These are phyloP conservation scores for Cardamine chenopodiifolia DNA, from an alignment of 345 rosid genomes.

Conservation along the genomic window DNA sequence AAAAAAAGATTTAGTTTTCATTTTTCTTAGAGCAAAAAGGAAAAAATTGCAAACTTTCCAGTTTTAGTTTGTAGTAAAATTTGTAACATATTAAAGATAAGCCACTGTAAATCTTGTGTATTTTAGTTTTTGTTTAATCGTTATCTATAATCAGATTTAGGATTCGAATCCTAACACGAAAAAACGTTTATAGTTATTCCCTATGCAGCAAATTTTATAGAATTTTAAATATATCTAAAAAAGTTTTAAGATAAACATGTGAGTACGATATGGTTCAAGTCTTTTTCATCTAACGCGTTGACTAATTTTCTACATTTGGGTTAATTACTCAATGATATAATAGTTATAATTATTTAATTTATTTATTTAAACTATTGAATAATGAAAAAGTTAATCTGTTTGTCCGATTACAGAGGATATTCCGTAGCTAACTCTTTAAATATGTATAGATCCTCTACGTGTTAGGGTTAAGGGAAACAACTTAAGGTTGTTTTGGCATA, in stretches of 20 bases:
- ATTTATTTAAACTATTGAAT: neutral
- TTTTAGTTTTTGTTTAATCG: neutral
- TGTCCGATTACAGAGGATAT: constrained; percentile 4
- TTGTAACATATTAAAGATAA: neutral
- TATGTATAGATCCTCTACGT: constrained; percentile 5
- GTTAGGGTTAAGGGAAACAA: neutral
- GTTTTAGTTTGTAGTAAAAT: neutral
- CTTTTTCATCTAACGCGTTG: neutral
- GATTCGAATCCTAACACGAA: neutral
- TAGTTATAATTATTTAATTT: neutral
- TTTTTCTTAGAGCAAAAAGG: neutral
- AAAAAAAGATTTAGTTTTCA: neutral
- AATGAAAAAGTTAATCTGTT: neutral
- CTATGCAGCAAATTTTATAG: neutral
- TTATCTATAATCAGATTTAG: neutral
- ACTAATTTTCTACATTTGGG: neutral
- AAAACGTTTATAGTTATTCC: neutral
- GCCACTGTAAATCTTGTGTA: neutral
- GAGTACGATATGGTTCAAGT: neutral
- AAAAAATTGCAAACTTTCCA: neutral
- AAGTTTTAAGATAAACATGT: neutral
- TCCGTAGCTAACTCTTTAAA: neutral
- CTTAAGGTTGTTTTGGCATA: neutral
- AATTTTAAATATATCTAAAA: neutral
- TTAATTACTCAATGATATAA: neutral